phyloP scores from a whole-genome alignment of 2,329 filamentous ascomycete species.

The Pseudogymnoascus pannorum region DNA sequence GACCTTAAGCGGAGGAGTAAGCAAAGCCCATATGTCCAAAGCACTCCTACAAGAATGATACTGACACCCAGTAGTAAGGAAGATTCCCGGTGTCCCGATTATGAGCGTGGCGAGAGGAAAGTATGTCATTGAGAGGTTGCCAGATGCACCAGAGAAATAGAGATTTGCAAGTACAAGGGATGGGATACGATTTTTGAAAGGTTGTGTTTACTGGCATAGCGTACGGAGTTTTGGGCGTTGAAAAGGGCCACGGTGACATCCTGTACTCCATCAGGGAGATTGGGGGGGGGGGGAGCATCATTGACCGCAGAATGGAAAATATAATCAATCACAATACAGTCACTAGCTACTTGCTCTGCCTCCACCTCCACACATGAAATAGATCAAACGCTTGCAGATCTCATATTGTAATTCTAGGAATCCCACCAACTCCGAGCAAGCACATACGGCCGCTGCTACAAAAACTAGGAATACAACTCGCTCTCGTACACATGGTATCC shows the following conservation, averaged over 20 bases:
- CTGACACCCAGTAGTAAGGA: conserved; percentile 32
- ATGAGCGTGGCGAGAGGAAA: conserved; percentile 82
- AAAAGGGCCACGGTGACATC: conserved; percentile 1
- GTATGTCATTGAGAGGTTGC: conserved; percentile 88
- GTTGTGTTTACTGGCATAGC: conserved; percentile 6
- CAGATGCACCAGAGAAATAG: conserved; percentile 63
- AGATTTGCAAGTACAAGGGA: not conserved
- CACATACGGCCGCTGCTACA: not conserved
- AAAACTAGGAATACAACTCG: conserved; percentile 3
- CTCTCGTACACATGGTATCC: conserved; percentile 6
- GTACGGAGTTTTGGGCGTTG: conserved; percentile 8
- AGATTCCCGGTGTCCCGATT: conserved; percentile 63
- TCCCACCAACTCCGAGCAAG: conserved; percentile 8
- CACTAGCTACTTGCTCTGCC: no score
- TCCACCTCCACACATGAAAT: not conserved
- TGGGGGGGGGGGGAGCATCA: not conserved
- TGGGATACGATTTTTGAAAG: not conserved
- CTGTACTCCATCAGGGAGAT: conserved; percentile 1
- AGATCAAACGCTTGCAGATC: conserved; percentile 1
- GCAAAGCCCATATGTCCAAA: not conserved
- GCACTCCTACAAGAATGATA: not conserved
- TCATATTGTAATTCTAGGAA: conserved; percentile 7
- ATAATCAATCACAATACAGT: conserved; percentile 6
- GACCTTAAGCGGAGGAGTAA: conserved; percentile 63
- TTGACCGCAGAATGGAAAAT: not conserved